phyloP scores from a whole-genome alignment of 345 rosid species.

The Citrus glauca region DNA sequence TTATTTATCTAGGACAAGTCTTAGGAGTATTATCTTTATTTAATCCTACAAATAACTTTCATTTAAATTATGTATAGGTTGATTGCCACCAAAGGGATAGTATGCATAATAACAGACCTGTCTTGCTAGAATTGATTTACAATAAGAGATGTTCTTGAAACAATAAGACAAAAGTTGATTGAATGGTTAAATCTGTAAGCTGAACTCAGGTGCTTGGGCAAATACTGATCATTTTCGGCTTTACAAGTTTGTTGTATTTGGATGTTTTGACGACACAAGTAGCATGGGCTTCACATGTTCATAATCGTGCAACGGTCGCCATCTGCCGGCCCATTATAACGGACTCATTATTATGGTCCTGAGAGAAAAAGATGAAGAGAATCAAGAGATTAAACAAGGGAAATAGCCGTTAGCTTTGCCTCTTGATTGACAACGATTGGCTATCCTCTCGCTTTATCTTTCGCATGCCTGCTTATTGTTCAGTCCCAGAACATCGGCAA shows the following conservation, averaged over 20 bases:
- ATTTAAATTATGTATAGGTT: background rate
- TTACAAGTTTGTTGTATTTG: constrained; percentile 18
- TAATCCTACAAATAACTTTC: background rate
- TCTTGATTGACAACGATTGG: constrained; percentile 13
- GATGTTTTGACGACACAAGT: too few relatives aligned
- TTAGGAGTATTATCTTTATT: background rate
- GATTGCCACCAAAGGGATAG: background rate
- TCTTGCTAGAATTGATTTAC: background rate
- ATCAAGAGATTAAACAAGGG: background rate
- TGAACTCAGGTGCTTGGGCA: background rate
- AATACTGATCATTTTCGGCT: background rate
- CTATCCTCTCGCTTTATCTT: constrained; percentile 4
- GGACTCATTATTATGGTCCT: background rate
- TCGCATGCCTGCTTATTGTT: constrained; percentile 14
- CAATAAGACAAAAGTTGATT: background rate
- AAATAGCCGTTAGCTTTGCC: background rate
- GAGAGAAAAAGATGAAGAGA: background rate
- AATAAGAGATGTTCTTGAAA: background rate
- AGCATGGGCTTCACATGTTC: too few relatives aligned
- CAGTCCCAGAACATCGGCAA: constrained; percentile 23
- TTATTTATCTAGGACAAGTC: background rate
- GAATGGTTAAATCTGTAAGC: background rate
- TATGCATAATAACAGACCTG: background rate
- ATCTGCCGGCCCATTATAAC: background rate
- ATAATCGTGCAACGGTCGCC: constrained; percentile 16